Evolutionary conservation across 225 moss, liverwort and hornwort genomes (phyloP), one percentile per base, ranked within the genome.

Genomic region (Ulota crispa): DNA sequence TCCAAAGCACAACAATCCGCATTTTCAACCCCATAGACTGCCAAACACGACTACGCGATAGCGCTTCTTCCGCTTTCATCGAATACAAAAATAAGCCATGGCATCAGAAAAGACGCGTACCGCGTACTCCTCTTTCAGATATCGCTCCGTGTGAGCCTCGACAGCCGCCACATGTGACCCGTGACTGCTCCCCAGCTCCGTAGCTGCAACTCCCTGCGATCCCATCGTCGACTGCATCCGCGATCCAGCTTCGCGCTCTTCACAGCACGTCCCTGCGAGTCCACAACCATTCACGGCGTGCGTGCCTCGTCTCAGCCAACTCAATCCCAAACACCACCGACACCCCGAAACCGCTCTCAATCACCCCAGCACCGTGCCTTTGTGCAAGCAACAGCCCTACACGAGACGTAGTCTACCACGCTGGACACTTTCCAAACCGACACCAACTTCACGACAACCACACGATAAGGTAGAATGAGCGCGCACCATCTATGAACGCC

Each of bases 211-310:
- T 36, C 85, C 71, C 80, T 98, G 95, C 9, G 81, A 85, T 62
- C 80, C 86, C 77, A 95, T 90, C 64, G 87, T 86, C 26, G 89
- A 90, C 75, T 89, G 95, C 87, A 98, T 86, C 75, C 87, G 89
- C 27, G 64, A 87, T 28, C 88, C 92, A 71, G 91, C 75, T 59
- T 92, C 93, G 77, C 89, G 89, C 83, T 95, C 98, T 31, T 68
- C 83, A n/a, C 83, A 68, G 61, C 82, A 80, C n/a, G 88, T 87
- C 72, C 84, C 95, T 98, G 80, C 39, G 41, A 37, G 18, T 65
- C 19, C 28, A 83, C 64, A 37, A 15, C 14, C 10, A 63, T 63
- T 11, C 10, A 16, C 12, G 64, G 47, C 43, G 32, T 7, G 21
- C 41, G 19, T 53, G 26, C 13, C 23, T n/a, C 13, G 11, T 14